Base-by-base conservation (phyloP, 495 filamentous ascomycete genomes). In the Peziza echinospora region DNA sequence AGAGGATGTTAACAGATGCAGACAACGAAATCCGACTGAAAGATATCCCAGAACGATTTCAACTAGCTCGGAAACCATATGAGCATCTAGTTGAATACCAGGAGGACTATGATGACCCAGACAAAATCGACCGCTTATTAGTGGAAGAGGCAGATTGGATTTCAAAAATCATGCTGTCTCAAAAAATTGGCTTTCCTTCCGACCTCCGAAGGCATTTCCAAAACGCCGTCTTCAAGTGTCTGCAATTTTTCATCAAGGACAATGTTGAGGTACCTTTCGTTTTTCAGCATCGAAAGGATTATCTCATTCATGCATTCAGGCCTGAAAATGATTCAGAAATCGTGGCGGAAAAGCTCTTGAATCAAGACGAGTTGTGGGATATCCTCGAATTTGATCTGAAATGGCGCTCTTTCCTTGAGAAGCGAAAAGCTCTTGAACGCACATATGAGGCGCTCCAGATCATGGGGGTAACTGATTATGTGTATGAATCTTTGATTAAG, bases 271-370 rank as follows among this genome's bases (percentile, higher is more conserved):
- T 94, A 3, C 87, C 89, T 0, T 97, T 89, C 58, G 85, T 97
- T 51, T 94, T 93, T 62, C 91, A 96, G 57, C 87, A 97, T 53
- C 82, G 91, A 28, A 86, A 92, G 61, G 89, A 97, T 60, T 96
- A 96, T 60, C 75, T 97, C 50, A 94, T 96, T 50, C 84, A 97
- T 54, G 78, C 84, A 41, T 77, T 76, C 47, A 85, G 83, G 61
- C 74, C 73, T 19, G 76, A 72, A 3, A 72, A 76, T 0, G 73
- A 81, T 49, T 84, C 80, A 59, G 76, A 71, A 7, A 71, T 84
- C 24, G 75, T 71, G 39, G 82, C 84, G 0, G 82, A 93, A 64
- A 89, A 91, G 59, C 71, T 97, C 4, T 67, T 97, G 22, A 84
- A 77, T 48, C 89, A 94, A 63, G 79, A 82, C 26, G 91, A 96